Evolutionary conservation across 805 yeast genomes (phyloP).

Genomic region (Clavispora vitiphila): DNA sequence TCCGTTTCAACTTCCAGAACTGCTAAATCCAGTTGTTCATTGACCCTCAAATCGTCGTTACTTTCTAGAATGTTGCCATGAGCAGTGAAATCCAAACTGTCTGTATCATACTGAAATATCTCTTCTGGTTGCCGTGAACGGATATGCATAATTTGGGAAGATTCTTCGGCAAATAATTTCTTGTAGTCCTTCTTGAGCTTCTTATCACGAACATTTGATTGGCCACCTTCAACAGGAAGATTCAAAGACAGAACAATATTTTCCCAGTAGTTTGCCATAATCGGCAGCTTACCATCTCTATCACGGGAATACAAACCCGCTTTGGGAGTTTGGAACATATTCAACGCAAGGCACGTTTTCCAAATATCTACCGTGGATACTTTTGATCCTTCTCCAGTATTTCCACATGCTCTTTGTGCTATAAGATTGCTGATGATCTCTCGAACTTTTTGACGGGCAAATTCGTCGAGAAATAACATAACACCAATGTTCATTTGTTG

Average conservation of each 20-base stretch:
- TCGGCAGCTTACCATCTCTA: slow-evolving; percentile 9
- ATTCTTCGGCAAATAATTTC: not conserved
- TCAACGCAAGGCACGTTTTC: slow-evolving; percentile 6
- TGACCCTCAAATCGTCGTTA: too few relatives aligned
- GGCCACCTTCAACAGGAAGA: slow-evolving; percentile 1
- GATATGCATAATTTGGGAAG: not conserved
- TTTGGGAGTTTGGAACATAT: slow-evolving; percentile 12
- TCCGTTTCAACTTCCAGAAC: too few relatives aligned
- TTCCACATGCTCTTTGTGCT: slow-evolving; percentile 3
- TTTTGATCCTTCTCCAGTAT: not conserved
- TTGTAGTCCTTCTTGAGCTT: not conserved
- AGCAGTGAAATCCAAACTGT: slow-evolving; percentile 1
- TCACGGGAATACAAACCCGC: slow-evolving; percentile 8
- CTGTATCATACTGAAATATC: not conserved
- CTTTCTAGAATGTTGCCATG: not conserved
- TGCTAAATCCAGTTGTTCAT: too few relatives aligned
- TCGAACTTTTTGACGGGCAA: not conserved
- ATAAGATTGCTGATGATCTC: slow-evolving; percentile 14
- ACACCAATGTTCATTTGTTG: not conserved
- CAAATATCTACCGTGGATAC: slow-evolving; percentile 11
- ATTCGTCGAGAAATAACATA: not conserved
- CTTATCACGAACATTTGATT: not conserved
- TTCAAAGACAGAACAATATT: slow-evolving; percentile 2
- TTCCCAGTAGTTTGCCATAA: slow-evolving; percentile 9
- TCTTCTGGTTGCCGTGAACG: not conserved